Evolutionary conservation across 805 yeast genomes (phyloP).

Genomic region (Candida tallmaniae): DNA sequence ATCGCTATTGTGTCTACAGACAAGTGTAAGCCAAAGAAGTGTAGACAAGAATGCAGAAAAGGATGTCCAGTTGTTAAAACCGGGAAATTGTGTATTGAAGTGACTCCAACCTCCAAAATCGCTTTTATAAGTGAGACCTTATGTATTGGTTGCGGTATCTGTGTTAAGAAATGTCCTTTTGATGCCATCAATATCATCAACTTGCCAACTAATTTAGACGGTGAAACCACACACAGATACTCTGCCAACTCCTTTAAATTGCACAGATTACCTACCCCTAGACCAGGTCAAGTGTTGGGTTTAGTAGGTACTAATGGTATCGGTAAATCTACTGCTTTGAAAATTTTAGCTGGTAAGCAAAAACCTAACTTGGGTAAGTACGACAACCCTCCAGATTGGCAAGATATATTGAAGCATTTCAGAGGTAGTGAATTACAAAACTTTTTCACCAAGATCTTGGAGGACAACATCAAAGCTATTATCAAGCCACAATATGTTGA

Average conservation of each 20-base stretch:
- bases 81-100: conserved; percentile 97
- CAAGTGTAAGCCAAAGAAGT: conserved; percentile 96
- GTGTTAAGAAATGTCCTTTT: conserved; percentile 97
- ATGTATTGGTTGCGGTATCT: conserved; percentile 99
- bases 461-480: conserved; percentile 92
- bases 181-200: conserved; percentile 96
- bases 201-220: conserved; percentile 90
- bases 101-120: conserved; percentile 81
- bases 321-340: conserved; percentile 95
- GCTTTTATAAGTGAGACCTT: conserved; percentile 91
- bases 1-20: conserved; percentile 94
- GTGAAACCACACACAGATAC: conserved; percentile 93
- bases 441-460: conserved; percentile 88
- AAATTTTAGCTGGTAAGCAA: conserved; percentile 94
- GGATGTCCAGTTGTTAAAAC: conserved; percentile 98
- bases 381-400: conserved; percentile 98
- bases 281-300: conserved; percentile 98
- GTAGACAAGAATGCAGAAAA: conserved; percentile 97
- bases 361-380: conserved; percentile 93
- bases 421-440: conserved; percentile 98
- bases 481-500: conserved; percentile 99
- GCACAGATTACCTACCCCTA: conserved; percentile 95
- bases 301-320: conserved; percentile 99
- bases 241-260: conserved; percentile 96
- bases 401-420: conserved; percentile 82